These are phyloP conservation scores for Pulveroboletus sp. DNA, from an alignment of 768 basidiomycete species.

Conservation along the genomic window DNA sequence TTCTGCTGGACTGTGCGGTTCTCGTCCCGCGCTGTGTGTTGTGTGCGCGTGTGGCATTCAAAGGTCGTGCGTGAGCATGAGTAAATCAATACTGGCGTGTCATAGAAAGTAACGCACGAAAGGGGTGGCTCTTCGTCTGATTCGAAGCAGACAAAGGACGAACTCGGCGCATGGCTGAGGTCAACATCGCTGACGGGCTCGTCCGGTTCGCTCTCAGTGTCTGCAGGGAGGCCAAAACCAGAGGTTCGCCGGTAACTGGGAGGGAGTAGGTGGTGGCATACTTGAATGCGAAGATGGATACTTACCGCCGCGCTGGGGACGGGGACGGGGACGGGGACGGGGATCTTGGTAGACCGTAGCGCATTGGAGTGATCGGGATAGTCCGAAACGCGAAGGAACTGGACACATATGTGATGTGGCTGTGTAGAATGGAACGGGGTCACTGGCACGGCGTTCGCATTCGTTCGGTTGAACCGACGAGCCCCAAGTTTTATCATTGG, in stretches of 20 bases:
- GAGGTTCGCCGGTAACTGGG: constrained; percentile 36
- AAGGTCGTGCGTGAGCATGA: neutral
- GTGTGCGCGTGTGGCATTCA: neutral
- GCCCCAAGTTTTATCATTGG: neutral
- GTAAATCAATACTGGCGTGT: neutral
- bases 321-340: constrained; percentile 39
- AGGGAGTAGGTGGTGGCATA: neutral
- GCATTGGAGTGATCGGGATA: constrained; percentile 34
- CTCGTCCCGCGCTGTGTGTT: constrained; percentile 15
- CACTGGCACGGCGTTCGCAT: neutral
- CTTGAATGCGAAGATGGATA: neutral
- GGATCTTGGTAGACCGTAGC: constrained; percentile 46
- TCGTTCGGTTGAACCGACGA: constrained; percentile 33
- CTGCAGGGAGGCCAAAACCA: constrained; percentile 52
- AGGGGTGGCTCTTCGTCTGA: constrained; percentile 42
- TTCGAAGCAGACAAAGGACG: constrained; percentile 36
- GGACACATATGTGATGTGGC: no score
- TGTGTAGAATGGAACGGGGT: no score
- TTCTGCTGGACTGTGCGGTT: constrained; percentile 28
- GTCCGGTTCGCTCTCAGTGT: constrained; percentile 37
- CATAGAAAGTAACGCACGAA: constrained; percentile 32
- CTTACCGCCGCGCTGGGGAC: constrained; percentile 42
- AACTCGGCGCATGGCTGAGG: constrained; percentile 11
- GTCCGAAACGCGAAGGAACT: neutral
- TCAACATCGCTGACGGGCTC: constrained; percentile 37